Evolutionary conservation across 1,284 basidiomycete species (phyloP), one percentile per base, ranked within the genome.

Genomic region (Malassezia slooffiae): DNA sequence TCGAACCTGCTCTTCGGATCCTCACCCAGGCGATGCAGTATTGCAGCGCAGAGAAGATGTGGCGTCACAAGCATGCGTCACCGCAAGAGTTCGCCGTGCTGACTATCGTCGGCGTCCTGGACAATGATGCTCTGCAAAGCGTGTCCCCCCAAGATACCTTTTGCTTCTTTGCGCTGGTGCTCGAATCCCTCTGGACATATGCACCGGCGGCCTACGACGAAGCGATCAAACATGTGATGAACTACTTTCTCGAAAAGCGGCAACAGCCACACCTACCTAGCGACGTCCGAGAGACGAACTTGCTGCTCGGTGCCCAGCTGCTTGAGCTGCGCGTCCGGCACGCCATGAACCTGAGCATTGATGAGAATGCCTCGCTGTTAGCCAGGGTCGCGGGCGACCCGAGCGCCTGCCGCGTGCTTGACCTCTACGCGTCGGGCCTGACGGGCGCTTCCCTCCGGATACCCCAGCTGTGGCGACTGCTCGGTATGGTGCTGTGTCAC

Each of bases 211-310:
- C 45, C 22, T 60, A 56, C 32, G 52, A 46, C 28, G 57, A 67
- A 17, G 52, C 50, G 9, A 46, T 62, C 35, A 63, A 63, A 46
- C 46, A 55, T 21, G 36, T 62, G 26, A 58, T 54, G 34, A 55
- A 68, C 41, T 59, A 57, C 28, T 38, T 62, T 9, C 52, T 68
- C 16, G 65, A 68, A 40, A 44, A 57, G 27, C 52, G 56, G 47
- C 63, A 68, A 45, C 51, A 54, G 16, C 52, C 52, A 11, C 55
- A 62, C 35, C 49, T 58, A 19, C 37, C 49, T 9, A 43, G 31
- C 22, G 46, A 49, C 2, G 15, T 34, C 7, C 36, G 45, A 3
- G n/a, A 17, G 24, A 17, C 17, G 7, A 34, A 15, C 21, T 13
- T 36, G 1, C 13, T 22, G 9, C 19, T 43, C 21, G 46, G 46